Percentiles rank a stretch among this genome's conserved stretches.
Evolutionary conservation across 2,329 filamentous ascomycete genomes (phyloP).

Genomic region (Orbilia javanica): DNA sequence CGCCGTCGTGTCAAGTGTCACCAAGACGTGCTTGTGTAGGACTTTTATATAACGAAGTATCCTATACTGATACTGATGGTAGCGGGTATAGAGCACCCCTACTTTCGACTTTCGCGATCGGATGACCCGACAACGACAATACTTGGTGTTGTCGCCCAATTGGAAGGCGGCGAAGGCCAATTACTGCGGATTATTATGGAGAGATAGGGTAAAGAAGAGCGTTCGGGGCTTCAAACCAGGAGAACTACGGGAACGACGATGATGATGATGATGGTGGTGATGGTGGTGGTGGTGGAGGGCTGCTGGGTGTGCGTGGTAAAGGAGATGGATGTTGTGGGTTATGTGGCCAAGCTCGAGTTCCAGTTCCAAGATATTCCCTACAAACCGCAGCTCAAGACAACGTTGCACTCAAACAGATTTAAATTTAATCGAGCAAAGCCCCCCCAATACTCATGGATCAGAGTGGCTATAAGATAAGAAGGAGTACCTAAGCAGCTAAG

Average conservation of each 20-base stretch:
- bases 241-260: background rate
- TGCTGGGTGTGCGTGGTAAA: conserved; percentile 1
- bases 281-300: background rate
- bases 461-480: too few relatives aligned
- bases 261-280: background rate
- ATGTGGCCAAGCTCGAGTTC: conserved; percentile 48
- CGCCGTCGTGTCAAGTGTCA: conserved; percentile 12
- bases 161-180: background rate
- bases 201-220: background rate
- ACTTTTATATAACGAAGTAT: background rate
- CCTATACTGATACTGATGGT: background rate
- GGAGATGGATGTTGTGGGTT: conserved; percentile 37
- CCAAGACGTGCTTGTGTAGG: background rate
- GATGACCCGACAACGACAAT: background rate
- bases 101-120: background rate
- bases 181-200: background rate
- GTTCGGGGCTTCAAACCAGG: background rate
- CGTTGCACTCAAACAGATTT: background rate
- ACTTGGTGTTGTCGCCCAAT: background rate
- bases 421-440: background rate
- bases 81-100: background rate
- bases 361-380: background rate
- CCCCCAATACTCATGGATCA: background rate
- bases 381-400: background rate
- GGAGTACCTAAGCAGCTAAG: too few relatives aligned